These are phyloP conservation scores for Gryganskiella cystojenkinii DNA, from an alignment of 192 early-diverging fungal genomes.

Conservation along the genomic window DNA sequence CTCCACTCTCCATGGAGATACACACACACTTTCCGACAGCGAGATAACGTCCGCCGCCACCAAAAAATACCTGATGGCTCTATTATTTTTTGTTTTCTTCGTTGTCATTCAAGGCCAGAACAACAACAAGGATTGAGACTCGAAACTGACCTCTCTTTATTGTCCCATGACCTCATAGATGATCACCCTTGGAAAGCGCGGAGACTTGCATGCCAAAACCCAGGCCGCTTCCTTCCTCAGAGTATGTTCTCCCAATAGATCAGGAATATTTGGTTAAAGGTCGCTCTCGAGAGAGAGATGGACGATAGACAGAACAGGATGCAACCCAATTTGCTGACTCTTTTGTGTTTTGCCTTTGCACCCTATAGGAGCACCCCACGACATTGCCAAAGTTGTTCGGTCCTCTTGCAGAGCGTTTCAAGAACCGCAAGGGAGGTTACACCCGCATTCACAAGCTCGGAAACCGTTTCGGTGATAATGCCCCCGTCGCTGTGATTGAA, in stretches of 20 bases:
- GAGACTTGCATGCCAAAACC: constrained; percentile 66
- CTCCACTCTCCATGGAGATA: background rate
- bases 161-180: constrained; percentile 58
- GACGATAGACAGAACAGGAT: too few relatives aligned
- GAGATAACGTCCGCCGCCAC: background rate
- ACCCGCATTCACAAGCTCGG: constrained; percentile 87
- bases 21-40: too few relatives aligned
- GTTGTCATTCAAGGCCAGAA: too few relatives aligned
- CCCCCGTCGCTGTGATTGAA: constrained; percentile 92
- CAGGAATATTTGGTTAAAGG: too few relatives aligned
- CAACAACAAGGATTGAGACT: too few relatives aligned
- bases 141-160: background rate
- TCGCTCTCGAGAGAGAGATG: too few relatives aligned
- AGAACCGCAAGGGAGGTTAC: constrained; percentile 84
- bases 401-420: constrained; percentile 86
- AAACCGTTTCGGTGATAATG: constrained; percentile 82
- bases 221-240: constrained; percentile 67
- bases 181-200: constrained; percentile 86
- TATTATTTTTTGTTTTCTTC: too few relatives aligned
- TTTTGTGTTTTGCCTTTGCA: too few relatives aligned
- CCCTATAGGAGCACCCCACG: constrained; percentile 67
- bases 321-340: too few relatives aligned
- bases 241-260: constrained; percentile 37
- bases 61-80: background rate
- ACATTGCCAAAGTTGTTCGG: constrained; percentile 86